Evolutionary conservation across 1,139 yeast species (phyloP), one percentile per base, ranked within the genome.

Genomic region (Geotrichum aggregatum): DNA sequence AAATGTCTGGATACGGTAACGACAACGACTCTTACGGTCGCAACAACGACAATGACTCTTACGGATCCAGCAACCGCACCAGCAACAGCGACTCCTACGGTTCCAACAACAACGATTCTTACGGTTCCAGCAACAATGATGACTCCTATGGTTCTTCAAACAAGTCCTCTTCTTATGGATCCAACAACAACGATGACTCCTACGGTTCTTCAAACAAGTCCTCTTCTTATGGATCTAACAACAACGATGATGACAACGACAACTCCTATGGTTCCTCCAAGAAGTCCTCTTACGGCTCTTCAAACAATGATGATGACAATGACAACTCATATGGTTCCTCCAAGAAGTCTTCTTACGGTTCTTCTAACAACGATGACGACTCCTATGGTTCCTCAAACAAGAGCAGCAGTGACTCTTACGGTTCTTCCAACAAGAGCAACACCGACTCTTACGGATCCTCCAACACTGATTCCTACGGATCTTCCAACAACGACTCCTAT

Each of bases 251-350:
- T 30, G 44, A 49, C 47, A 47, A 44, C 28, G 19, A 39, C 13
- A 52, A 52, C 46, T 39, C 43, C 18, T 39, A 54, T 54, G 26
- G 52, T 44, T 49, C 36, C 19, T 44, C 47, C 22, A 44, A 19
- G 21, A 44, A 47, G 28, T 22, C 44, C 49, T 62, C 67, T 33
- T 66, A 63, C 54, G 68, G 68, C 31, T 60, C 67, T 18, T 56
- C 62, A 21, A 53, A 49, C 48, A 40, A 53, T 57, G 28, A 62
- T 28, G 35, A 49, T 54, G 19, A 54, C 56, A 45, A 49, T 54
- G 19, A 54, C 56, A 45, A 55, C 57, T 33, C 61, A 42, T 50
- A 59, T 54, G 53, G 58, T 26, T 31, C 40, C 16, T n/a, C 30
- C 33, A 36, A 36, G 19, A 38, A 56, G 44, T 41, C 44, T 56